Evolutionary conservation across 2,329 filamentous ascomycete genomes (phyloP).

Genomic region (Hypoxylon sp.): DNA sequence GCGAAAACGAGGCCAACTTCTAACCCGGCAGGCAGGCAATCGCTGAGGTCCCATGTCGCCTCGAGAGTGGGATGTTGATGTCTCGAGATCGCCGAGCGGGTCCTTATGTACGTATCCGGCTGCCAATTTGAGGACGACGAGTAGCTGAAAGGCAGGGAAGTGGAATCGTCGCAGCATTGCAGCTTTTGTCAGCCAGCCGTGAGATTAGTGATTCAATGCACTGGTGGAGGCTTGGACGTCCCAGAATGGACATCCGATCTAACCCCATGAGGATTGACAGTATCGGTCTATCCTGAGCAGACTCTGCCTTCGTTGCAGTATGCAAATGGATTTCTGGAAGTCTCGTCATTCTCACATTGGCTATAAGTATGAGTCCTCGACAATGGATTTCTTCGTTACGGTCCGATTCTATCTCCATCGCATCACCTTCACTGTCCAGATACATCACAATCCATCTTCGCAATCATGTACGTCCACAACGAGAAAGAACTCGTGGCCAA

Average conservation of each 20-base stretch:
- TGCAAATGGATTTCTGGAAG: not conserved
- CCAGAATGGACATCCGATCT: not conserved
- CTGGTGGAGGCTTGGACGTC: not conserved
- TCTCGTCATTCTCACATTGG: not conserved
- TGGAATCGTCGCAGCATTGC: not conserved
- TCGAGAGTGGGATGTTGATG: too few species aligned
- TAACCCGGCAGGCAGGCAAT: not conserved
- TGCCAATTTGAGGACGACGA: not conserved
- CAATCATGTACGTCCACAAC: slow-evolving; percentile 35
- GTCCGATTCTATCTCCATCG: not conserved
- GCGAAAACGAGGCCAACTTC: too few species aligned
- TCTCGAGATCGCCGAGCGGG: too few species aligned
- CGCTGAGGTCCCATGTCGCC: too few species aligned
- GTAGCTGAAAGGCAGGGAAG: not conserved
- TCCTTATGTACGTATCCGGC: too few species aligned
- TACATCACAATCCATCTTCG: not conserved
- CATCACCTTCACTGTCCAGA: not conserved
- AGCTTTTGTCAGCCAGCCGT: not conserved
- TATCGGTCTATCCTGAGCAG: not conserved
- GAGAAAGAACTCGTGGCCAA: slow-evolving; percentile 41
- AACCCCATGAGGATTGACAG: too few species aligned
- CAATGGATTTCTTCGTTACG: not conserved
- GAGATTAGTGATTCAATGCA: too few species aligned
- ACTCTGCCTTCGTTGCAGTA: not conserved
- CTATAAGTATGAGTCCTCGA: not conserved